Conservation (phyloP, 345 rosid species). For the Gynandropsis gynandra region DNA sequence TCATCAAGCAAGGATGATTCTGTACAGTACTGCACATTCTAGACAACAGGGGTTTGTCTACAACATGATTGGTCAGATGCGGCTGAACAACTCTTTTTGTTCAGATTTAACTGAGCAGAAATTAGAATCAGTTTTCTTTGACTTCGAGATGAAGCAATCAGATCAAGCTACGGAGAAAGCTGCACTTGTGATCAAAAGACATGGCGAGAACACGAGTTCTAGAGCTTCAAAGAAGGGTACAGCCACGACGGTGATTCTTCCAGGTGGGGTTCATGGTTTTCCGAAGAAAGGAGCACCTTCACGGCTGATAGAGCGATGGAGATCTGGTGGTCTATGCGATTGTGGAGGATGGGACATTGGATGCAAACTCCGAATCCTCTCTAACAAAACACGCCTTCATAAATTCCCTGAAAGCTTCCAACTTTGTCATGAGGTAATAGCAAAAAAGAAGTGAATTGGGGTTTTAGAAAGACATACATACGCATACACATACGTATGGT, state of each 20-base stretch:
- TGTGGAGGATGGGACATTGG: conserved; percentile 99
- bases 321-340: conserved; percentile 71
- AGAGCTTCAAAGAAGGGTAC: no score
- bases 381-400: conserved; percentile 30
- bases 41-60: conserved; percentile 39
- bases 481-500: not conserved
- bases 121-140: conserved; percentile 56
- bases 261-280: conserved; percentile 64
- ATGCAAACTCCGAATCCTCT: conserved; percentile 57
- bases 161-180: conserved; percentile 43
- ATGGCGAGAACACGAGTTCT: no score
- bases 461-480: not conserved
- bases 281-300: conserved; percentile 67
- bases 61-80: conserved; percentile 66
- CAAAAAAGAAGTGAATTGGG: no score
- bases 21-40: conserved; percentile 46
- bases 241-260: conserved; percentile 46
- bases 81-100: no score
- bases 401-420: conserved; percentile 35
- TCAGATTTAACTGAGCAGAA: conserved; percentile 29
- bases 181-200: conserved; percentile 22
- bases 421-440: conserved; percentile 68
- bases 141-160: no score
- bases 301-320: conserved; percentile 77
- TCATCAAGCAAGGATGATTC: conserved; percentile 40